Evolutionary conservation across 2,329 filamentous ascomycete species (phyloP).

Genomic region (Didymella glomerata): DNA sequence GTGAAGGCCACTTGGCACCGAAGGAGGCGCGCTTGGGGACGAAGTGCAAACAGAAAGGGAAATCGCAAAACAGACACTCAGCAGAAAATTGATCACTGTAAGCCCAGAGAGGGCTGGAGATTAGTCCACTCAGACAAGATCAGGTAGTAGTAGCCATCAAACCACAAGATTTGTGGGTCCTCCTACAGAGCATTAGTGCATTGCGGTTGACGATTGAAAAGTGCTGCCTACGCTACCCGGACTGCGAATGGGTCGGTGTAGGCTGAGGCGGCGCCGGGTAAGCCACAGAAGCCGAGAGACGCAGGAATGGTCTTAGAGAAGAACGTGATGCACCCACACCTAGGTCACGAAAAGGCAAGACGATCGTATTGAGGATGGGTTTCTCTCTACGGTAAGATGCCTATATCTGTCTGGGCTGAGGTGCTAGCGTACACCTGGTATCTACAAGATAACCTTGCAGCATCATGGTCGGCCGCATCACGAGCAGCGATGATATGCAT

Average conservation of each 20-base stretch:
- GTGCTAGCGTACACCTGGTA: not conserved
- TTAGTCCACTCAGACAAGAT: conserved; percentile 65
- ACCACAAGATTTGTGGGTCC: conserved; percentile 60
- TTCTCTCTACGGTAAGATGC: not conserved
- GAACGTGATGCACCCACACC: not conserved
- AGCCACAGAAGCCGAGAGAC: conserved; percentile 1
- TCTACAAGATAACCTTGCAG: not conserved
- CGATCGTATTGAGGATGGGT: not conserved
- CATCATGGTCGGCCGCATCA: not conserved
- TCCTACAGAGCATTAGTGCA: conserved; percentile 16
- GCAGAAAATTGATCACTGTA: too few relatives aligned
- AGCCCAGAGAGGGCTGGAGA: conserved; percentile 62
- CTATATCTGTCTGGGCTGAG: not conserved
- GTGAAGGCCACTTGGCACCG: too few relatives aligned
- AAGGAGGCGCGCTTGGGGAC: too few relatives aligned
- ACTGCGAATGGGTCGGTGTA: conserved; percentile 13
- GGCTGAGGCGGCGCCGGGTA: not conserved
- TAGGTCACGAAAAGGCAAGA: not conserved
- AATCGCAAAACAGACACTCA: too few relatives aligned
- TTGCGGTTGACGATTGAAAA: not conserved
- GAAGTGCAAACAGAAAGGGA: too few relatives aligned
- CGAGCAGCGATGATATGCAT: not conserved
- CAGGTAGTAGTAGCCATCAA: conserved; percentile 65
- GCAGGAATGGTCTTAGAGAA: not conserved
- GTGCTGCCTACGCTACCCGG: conserved; percentile 4